Conservation (phyloP, 2,329 filamentous ascomycete genomes). For the Dothidotthia symphoricarpi region DNA sequence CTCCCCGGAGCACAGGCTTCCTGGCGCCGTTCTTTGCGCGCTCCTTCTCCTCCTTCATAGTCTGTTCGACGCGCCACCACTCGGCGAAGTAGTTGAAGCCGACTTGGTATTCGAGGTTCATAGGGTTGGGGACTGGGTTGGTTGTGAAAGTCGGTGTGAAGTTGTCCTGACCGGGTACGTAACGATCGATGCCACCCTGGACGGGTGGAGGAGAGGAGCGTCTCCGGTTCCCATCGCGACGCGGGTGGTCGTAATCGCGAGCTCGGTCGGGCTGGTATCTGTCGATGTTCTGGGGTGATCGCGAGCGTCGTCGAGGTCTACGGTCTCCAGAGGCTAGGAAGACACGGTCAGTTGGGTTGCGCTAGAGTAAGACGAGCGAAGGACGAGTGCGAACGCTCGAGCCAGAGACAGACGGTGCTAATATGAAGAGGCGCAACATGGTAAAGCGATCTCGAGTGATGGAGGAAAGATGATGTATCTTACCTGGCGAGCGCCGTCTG, state of each 20-base stretch:
- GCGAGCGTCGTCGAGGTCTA: constrained; percentile 56
- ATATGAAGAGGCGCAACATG: too few species aligned
- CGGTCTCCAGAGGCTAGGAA: constrained; percentile 29
- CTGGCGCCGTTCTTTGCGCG: constrained; percentile 67
- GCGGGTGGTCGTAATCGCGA: constrained; percentile 66
- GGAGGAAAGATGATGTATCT: constrained; percentile 26
- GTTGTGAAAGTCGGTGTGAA: constrained; percentile 52
- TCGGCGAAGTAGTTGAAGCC: constrained; percentile 84
- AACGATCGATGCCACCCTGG: constrained; percentile 76
- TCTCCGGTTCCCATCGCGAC: constrained; percentile 61
- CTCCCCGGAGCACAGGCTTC: constrained; percentile 62
- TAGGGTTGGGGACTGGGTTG: constrained; percentile 71
- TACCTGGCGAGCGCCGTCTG: constrained; percentile 69
- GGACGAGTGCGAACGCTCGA: too few species aligned
- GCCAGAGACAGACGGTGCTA: too few species aligned
- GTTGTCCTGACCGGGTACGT: constrained; percentile 71
- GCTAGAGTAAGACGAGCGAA: background rate
- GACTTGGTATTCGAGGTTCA: constrained; percentile 73
- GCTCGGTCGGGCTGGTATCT: constrained; percentile 71
- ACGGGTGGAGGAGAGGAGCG: constrained; percentile 58
- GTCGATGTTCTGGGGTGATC: constrained; percentile 70
- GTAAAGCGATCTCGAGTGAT: too few species aligned
- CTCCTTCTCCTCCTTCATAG: constrained; percentile 79
- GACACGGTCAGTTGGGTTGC: constrained; percentile 6
- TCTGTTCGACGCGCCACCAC: constrained; percentile 81